Base-by-base conservation (phyloP, 352 stramenopile species). In the Phytopythium mirpurense region DNA sequence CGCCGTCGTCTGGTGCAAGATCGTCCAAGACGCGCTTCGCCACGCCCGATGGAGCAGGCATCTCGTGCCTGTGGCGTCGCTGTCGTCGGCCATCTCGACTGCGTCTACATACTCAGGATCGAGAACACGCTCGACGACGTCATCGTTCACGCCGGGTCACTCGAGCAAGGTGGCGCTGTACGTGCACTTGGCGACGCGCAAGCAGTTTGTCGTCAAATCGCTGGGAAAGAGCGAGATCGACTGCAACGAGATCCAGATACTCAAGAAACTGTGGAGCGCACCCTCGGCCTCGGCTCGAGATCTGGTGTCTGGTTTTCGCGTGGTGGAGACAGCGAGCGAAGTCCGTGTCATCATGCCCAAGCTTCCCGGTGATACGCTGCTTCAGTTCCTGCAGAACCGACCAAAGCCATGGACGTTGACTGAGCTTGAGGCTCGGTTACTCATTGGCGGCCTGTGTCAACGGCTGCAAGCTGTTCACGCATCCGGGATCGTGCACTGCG, bases 401-500 rank as follows among this genome's bases (percentile, higher is more conserved):
- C 32, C 57, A 5, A 48, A 36, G 10, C 56, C 51, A 41, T 50
- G 51, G 5, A 42, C 35, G 15, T 36, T 88, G 10, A 56, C 42
- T 14, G 65, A 83, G 43, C 18, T n/a, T 6, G 59, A 79, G 1
- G 83, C 89, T 1, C 70, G 77, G 26, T 73, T 84, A 31, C 31
- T 75, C 10, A 16, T 65, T 0, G 10, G 27, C 18, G 23, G 46
- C 11, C 67, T 88, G 27, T 74, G 96, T 3, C 63, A 92, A 49
- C 78, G 83, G 27, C 67, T 99, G n/a, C 70, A 82, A 23, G 97
- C 95, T 57, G 81, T 99, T 16, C 95, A 98, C 63, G 63, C 59
- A 9, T 63, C 95, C 4, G 91, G 85, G 12, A 69, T 99, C 21
- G 77, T 99, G 19, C 97, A 99, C 74, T 98, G 93, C 64, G 97